phyloP scores from a whole-genome alignment of 2,329 filamentous ascomycete species.

The Pestalotiopsis sp. region DNA sequence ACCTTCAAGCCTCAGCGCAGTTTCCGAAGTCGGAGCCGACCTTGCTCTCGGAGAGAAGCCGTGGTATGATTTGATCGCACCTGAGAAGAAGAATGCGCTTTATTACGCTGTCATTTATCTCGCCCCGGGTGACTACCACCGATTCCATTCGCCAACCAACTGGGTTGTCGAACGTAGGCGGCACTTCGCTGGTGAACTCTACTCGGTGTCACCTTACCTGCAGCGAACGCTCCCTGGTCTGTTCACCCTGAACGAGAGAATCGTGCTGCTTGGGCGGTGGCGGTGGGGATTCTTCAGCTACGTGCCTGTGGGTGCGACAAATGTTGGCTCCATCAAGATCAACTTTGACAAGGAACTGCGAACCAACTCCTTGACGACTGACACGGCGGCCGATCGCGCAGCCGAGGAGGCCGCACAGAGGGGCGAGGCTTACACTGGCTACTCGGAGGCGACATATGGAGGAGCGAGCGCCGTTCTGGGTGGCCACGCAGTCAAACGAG shows the following conservation, averaged over 20 bases:
- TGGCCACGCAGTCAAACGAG: conserved; percentile 81
- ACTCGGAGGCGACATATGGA: conserved; percentile 87
- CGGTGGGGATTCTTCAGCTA: conserved; percentile 97
- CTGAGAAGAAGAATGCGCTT: conserved; percentile 69
- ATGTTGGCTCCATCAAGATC: conserved; percentile 94
- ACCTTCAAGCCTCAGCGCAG: conserved; percentile 67
- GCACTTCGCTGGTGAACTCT: conserved; percentile 97
- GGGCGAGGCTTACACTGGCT: conserved; percentile 87
- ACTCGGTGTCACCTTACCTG: conserved; percentile 91
- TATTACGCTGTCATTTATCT: conserved; percentile 97
- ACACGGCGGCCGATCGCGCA: conserved; percentile 86
- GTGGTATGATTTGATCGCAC: conserved; percentile 71
- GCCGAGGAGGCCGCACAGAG: conserved; percentile 76
- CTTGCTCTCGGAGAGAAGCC: conserved; percentile 72
- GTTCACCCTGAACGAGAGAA: conserved; percentile 95
- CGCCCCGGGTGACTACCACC: conserved; percentile 96
- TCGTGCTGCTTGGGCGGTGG: conserved; percentile 92
- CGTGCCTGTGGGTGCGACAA: conserved; percentile 94
- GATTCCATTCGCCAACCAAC: conserved; percentile 92
- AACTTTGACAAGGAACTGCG: conserved; percentile 96
- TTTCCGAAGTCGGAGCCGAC: conserved; percentile 82
- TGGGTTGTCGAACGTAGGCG: conserved; percentile 95
- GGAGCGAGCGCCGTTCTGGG: conserved; percentile 76
- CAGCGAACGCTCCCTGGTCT: conserved; percentile 90
- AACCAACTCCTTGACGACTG: conserved; percentile 89